phyloP scores from a whole-genome alignment of 2,329 filamentous ascomycete genomes.

The Trichoderma hamatum region DNA sequence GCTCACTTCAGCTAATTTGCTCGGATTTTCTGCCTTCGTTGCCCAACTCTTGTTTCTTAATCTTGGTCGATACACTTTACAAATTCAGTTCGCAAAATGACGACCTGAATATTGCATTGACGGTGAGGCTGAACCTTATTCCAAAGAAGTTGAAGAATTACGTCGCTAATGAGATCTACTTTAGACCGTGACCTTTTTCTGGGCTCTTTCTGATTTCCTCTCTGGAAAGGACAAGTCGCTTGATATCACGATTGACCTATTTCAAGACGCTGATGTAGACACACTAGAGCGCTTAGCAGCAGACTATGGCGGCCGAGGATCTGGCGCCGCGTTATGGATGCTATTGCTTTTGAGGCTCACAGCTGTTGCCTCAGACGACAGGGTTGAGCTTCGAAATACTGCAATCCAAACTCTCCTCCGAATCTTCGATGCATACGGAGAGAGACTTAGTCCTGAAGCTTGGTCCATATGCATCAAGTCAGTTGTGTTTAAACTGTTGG shows the following conservation, averaged over 20 bases:
- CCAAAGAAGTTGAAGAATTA: neutral
- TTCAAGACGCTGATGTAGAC: slow-evolving; percentile 51
- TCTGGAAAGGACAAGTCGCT: slow-evolving; percentile 62
- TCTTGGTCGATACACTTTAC: slow-evolving; percentile 83
- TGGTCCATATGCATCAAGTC: slow-evolving; percentile 83
- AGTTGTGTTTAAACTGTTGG: slow-evolving; percentile 77
- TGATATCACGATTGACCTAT: slow-evolving; percentile 59
- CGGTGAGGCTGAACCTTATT: slow-evolving; percentile 56
- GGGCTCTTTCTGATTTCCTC: slow-evolving; percentile 90
- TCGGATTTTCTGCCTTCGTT: slow-evolving; percentile 85
- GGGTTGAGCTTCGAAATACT: slow-evolving; percentile 78
- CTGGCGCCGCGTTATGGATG: slow-evolving; percentile 77
- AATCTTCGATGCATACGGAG: slow-evolving; percentile 90
- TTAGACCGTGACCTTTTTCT: slow-evolving; percentile 90
- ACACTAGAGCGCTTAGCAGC: slow-evolving; percentile 64
- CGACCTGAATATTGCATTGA: slow-evolving; percentile 93
- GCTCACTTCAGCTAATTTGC: slow-evolving; percentile 86
- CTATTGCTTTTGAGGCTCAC: slow-evolving; percentile 72
- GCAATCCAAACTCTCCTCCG: slow-evolving; percentile 88
- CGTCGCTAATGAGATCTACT: neutral
- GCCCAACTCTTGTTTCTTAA: slow-evolving; percentile 70
- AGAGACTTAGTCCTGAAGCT: slow-evolving; percentile 73
- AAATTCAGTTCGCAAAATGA: slow-evolving; percentile 87
- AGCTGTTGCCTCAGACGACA: slow-evolving; percentile 69
- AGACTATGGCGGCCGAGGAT: slow-evolving; percentile 60